Base-by-base conservation (phyloP, 257 asterid species). In the Echium plantagineum region DNA sequence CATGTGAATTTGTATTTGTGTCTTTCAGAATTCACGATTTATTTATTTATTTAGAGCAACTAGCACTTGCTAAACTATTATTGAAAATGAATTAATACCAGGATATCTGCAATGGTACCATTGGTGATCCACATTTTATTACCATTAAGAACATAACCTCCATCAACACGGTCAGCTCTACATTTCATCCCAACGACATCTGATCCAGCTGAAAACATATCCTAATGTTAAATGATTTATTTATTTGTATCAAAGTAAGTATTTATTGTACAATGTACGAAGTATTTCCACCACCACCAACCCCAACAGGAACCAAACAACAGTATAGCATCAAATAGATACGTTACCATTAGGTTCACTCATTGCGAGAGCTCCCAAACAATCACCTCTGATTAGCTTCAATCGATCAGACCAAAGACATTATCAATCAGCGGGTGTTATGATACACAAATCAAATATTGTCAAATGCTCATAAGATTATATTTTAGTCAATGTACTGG, bases 81-180 rank as follows among this genome's bases (percentile, higher is more conserved):
- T 2, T 35, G 5, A 9, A 5, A 35, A 63, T 35, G 10, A 42
- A 68, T 42, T 38, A 21, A 60, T 84, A 93, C 99, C 89, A 93
- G 77, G 32, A 97, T 89, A 75, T 83, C 80, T 60, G 99, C 96
- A 66, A 61, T 65, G 30, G 97, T 94, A 58, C 99, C 99, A 77
- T 93, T 93, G 53, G 99, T 93, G 84, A 97, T 89, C 99, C 97
- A 93, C 99, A 93, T 93, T 75, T 93, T 93, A 74, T 89, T 93
- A 72, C 99, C 99, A 69, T 89, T 93, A 24, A 93, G 77, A 75
- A 88, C 64, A 71, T 82, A 93, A 59, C 99, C 99, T 59, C 95
- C 99, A 75, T 83, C 81, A 77, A 76, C 67, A 71, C 81, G 87
- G 60, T 86, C 97, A 72, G 99, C 99, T 78, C 67, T 84, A 84